These are phyloP conservation scores for Pichia scutulata DNA, from an alignment of 805 yeast genomes.

Conservation along the genomic window DNA sequence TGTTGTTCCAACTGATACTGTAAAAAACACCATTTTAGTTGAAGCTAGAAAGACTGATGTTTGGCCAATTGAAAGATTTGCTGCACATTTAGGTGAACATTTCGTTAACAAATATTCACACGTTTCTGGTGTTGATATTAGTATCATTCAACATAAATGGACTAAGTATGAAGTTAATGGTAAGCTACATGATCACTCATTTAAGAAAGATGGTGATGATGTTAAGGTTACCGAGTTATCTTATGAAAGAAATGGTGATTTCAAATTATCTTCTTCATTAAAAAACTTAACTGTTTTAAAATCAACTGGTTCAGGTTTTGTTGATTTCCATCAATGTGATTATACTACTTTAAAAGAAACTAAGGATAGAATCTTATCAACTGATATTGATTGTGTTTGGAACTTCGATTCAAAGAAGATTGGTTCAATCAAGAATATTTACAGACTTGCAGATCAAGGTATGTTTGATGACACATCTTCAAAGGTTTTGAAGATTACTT, in stretches of 20 bases:
- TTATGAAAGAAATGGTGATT: conserved; percentile 47
- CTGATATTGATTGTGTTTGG: conserved; percentile 76
- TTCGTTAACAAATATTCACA: conserved; percentile 72
- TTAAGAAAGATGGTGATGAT: conserved; percentile 79
- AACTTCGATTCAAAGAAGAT: conserved; percentile 46
- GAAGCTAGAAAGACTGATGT: conserved; percentile 78
- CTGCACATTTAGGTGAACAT: conserved; percentile 75
- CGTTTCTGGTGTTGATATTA: conserved; percentile 62
- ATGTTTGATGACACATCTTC: conserved; percentile 58
- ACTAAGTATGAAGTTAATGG: conserved; percentile 68
- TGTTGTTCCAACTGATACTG: conserved; percentile 93
- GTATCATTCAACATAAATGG: conserved; percentile 74
- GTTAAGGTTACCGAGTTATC: conserved; percentile 52
- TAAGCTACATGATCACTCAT: conserved; percentile 73
- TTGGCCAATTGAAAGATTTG: conserved; percentile 88
- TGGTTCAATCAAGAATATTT: conserved; percentile 42
- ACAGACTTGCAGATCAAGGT: conserved; percentile 47
- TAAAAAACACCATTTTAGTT: conserved; percentile 78
- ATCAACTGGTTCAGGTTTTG: conserved; percentile 88
- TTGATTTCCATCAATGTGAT: conserved; percentile 80
- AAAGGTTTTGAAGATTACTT: conserved; percentile 59
- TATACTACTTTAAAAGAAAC: conserved; percentile 84
- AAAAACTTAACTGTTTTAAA: conserved; percentile 79
- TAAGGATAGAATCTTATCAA: conserved; percentile 76
- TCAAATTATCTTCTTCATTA: conserved; percentile 56